Percentiles rank a stretch among this genome's conserved stretches.
Evolutionary conservation across 2,329 filamentous ascomycete species (phyloP).

Genomic region (Sclerotiophoma versabilis): DNA sequence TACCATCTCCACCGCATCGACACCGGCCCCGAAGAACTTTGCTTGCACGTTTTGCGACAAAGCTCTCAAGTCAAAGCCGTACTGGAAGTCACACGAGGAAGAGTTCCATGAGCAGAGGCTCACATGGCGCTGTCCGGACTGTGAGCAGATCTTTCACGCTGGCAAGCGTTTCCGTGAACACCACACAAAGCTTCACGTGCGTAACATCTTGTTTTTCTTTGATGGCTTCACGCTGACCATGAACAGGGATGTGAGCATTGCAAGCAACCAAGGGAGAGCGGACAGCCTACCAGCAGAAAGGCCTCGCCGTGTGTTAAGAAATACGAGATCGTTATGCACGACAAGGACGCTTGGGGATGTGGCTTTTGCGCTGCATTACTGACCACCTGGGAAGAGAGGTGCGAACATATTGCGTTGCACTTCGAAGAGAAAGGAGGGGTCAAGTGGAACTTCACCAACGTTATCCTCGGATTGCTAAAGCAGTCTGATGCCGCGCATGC

Average conservation of each 20-base stretch:
- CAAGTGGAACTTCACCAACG: conserved; percentile 74
- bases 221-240: conserved; percentile 21
- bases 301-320: conserved; percentile 49
- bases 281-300: conserved; percentile 63
- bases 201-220: conserved; percentile 26
- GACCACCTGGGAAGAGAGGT: conserved; percentile 69
- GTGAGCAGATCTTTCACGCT: conserved; percentile 72
- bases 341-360: conserved; percentile 72
- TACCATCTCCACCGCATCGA: conserved; percentile 43
- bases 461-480: conserved; percentile 72
- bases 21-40: conserved; percentile 48
- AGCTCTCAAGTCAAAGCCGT: conserved; percentile 71
- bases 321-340: conserved; percentile 58
- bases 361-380: conserved; percentile 71
- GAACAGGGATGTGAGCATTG: conserved; percentile 65
- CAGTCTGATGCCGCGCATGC: conserved; percentile 67
- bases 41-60: conserved; percentile 63
- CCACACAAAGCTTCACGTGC: conserved; percentile 69
- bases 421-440: conserved; percentile 68
- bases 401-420: conserved; percentile 72
- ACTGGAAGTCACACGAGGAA: conserved; percentile 75
- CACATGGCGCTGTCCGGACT: conserved; percentile 72
- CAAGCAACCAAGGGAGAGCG: conserved; percentile 66
- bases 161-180: conserved; percentile 74
- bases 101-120: conserved; percentile 73